A percentile compares a stretch with the other conserved stretches of the same genome.
Conservation (phyloP, 192 early-diverging fungal genomes). For the Entomortierella chlamydospora region DNA sequence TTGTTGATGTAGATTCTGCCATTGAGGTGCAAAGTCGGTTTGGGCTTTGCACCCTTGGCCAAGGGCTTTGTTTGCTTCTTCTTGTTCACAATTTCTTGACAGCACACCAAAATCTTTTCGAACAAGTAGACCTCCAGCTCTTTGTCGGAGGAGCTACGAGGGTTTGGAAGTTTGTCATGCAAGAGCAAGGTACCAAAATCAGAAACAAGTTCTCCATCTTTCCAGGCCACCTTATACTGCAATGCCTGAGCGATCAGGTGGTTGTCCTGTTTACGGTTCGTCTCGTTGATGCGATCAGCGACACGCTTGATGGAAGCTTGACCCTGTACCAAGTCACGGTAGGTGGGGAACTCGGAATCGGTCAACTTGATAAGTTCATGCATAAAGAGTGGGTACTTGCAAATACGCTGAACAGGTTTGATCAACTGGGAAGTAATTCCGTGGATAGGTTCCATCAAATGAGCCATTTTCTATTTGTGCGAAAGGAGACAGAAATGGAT, state of each 20-base stretch:
- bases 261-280: slow-evolving; percentile 91
- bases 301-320: slow-evolving; percentile 85
- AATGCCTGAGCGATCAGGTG: slow-evolving; percentile 81
- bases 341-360: slow-evolving; percentile 60
- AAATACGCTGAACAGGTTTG: slow-evolving; percentile 97
- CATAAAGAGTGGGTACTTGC: slow-evolving; percentile 96
- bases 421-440: slow-evolving; percentile 93
- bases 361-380: slow-evolving; percentile 76
- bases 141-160: slow-evolving; percentile 80
- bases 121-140: slow-evolving; percentile 93
- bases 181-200: slow-evolving; percentile 87
- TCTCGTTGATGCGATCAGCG: slow-evolving; percentile 92
- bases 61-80: slow-evolving; percentile 55
- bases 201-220: slow-evolving; percentile 84
- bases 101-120: slow-evolving; percentile 92
- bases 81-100: slow-evolving; percentile 80
- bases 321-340: slow-evolving; percentile 77
- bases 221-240: slow-evolving; percentile 87
- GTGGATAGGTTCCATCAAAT: slow-evolving; percentile 86
- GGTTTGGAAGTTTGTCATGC: slow-evolving; percentile 89
- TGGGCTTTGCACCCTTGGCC: slow-evolving; percentile 63
- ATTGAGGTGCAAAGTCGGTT: slow-evolving; percentile 80
- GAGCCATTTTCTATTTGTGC: slow-evolving; percentile 61
- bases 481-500: slow-evolving; percentile 4
- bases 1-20: slow-evolving; percentile 89